A percentile compares a stretch with the other conserved stretches of the same genome.
Evolutionary conservation across 2,329 filamentous ascomycete genomes (phyloP).

Genomic region (Aspergillus terreus): DNA sequence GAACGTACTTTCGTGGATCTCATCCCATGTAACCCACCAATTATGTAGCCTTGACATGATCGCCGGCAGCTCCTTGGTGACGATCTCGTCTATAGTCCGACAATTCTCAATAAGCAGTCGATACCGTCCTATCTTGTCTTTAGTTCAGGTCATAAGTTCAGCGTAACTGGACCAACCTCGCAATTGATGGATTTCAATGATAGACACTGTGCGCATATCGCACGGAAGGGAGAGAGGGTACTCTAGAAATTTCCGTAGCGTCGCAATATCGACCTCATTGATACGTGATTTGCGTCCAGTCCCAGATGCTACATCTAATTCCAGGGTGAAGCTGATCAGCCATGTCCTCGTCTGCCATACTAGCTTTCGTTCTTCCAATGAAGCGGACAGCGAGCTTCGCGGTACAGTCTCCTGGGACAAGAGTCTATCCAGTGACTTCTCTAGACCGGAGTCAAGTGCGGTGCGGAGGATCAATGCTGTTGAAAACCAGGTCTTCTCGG

Average conservation of each 20-base stretch:
- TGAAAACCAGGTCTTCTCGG: slow-evolving; percentile 36
- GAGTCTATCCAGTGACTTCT: slow-evolving; percentile 32
- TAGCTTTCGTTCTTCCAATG: slow-evolving; percentile 31
- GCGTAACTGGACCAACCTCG: slow-evolving; percentile 18
- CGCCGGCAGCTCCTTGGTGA: slow-evolving; percentile 25
- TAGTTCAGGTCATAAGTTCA: background rate
- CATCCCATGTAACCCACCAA: slow-evolving; percentile 35
- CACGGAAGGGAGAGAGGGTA: slow-evolving; percentile 32
- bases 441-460: slow-evolving; percentile 31
- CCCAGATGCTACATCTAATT: slow-evolving; percentile 33
- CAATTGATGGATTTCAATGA: slow-evolving; percentile 34
- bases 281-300: slow-evolving; percentile 34
- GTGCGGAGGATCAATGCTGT: slow-evolving; percentile 34
- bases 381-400: slow-evolving; percentile 31
- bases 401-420: slow-evolving; percentile 28
- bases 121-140: slow-evolving; percentile 17
- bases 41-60: slow-evolving; percentile 29
- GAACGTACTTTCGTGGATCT: slow-evolving; percentile 27
- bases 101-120: slow-evolving; percentile 28
- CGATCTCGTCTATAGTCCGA: slow-evolving; percentile 21
- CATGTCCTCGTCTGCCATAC: slow-evolving; percentile 35
- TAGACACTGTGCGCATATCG: slow-evolving; percentile 33
- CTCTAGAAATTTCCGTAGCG: slow-evolving; percentile 31
- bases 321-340: slow-evolving; percentile 33
- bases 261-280: slow-evolving; percentile 29